Evolutionary conservation across 2,329 filamentous ascomycete species (phyloP).

Genomic region (Pseudogymnoascus sp.): DNA sequence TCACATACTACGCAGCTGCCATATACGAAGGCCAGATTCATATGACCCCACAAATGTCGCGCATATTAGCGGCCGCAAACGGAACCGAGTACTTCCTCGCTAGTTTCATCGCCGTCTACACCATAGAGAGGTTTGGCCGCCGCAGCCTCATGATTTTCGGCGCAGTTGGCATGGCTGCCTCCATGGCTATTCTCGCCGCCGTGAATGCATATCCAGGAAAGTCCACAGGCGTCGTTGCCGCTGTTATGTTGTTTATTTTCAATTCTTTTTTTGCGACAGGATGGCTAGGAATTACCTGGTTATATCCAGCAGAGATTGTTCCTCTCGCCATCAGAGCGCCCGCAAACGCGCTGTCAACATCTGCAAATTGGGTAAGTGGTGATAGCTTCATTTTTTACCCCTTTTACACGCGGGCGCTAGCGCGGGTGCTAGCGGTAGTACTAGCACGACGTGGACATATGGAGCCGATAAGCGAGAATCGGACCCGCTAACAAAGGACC

Average conservation of each 20-base stretch:
- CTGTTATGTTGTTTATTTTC: too few relatives aligned
- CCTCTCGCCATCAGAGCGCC: constrained; percentile 44
- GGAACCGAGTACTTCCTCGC: constrained; percentile 37
- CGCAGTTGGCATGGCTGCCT: constrained; percentile 52
- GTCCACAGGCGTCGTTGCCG: constrained; percentile 26
- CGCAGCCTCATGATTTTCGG: constrained; percentile 66
- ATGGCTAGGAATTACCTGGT: constrained; percentile 46
- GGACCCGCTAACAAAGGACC: background rate
- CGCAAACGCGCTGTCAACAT: constrained; percentile 45
- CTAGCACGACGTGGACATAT: constrained; percentile 25
- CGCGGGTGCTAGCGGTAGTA: constrained; percentile 18
- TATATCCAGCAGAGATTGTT: constrained; percentile 51
- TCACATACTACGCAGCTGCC: constrained; percentile 40
- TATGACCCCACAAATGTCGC: constrained; percentile 38
- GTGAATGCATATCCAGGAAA: constrained; percentile 20
- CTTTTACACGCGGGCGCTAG: background rate
- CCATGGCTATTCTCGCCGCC: constrained; percentile 53
- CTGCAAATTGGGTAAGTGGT: constrained; percentile 24
- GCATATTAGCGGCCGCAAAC: constrained; percentile 48
- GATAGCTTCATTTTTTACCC: background rate
- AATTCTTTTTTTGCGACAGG: constrained; percentile 46
- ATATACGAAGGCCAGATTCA: constrained; percentile 43
- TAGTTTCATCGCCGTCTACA: constrained; percentile 32
- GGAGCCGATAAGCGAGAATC: constrained; percentile 22
- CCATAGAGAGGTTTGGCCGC: constrained; percentile 52